phyloP scores from a whole-genome alignment of 495 filamentous ascomycete species.

The Daldinia loculata region DNA sequence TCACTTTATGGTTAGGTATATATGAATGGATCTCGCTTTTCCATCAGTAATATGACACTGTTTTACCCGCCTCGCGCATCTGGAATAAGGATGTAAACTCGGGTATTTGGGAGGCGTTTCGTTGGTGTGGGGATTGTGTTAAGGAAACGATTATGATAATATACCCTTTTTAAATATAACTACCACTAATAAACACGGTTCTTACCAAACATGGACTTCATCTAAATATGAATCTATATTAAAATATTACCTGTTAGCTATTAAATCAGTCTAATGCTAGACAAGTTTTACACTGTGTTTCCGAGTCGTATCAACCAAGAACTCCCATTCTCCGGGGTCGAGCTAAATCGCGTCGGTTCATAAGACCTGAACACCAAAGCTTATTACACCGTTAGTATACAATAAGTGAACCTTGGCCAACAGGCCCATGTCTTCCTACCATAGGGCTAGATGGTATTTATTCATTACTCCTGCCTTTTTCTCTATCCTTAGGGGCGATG shows the following conservation, averaged over 20 bases:
- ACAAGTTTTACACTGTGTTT: background rate
- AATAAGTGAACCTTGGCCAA: background rate
- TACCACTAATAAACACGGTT: background rate
- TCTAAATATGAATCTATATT: background rate
- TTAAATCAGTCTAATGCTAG: constrained; percentile 7
- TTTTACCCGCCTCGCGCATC: background rate
- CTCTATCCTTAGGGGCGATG: background rate
- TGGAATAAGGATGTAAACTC: background rate
- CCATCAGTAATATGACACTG: background rate
- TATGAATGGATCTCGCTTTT: background rate
- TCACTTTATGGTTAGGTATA: background rate
- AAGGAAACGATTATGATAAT: background rate
- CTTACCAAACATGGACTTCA: background rate
- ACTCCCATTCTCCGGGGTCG: background rate
- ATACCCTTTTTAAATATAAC: background rate
- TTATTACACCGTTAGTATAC: background rate
- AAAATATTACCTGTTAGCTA: background rate
- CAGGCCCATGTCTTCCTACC: background rate
- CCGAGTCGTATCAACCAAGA: background rate
- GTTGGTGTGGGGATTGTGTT: background rate
- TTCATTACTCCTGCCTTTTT: background rate
- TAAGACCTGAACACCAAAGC: constrained; percentile 9
- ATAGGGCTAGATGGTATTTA: background rate
- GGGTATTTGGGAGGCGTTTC: background rate
- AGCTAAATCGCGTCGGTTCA: background rate